Evolutionary conservation across 129 eudicot species (phyloP).

Genomic region (Lactuca saligna): DNA sequence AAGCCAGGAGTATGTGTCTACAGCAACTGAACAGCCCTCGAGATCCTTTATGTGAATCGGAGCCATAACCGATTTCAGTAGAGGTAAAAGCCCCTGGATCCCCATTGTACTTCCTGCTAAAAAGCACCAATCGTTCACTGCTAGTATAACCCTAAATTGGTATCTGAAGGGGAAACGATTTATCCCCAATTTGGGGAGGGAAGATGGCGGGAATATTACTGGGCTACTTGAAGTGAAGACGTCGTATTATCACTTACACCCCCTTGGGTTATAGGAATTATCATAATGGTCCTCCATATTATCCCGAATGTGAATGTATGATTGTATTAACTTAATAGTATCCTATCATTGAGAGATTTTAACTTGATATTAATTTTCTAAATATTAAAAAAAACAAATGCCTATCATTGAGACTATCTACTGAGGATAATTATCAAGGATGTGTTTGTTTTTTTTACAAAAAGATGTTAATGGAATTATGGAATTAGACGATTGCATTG

Average conservation of each 20-base stretch:
- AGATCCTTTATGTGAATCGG: slow-evolving; percentile 83
- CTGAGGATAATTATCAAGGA: too few relatives aligned
- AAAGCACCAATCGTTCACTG: neutral
- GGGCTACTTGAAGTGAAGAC: slow-evolving; percentile 12
- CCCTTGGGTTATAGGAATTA: neutral
- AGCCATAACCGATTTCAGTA: slow-evolving; percentile 79
- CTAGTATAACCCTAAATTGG: slow-evolving; percentile 23
- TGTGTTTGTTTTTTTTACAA: neutral
- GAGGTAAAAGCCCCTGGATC: slow-evolving; percentile 85
- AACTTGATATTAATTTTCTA: too few relatives aligned
- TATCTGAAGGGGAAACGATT: slow-evolving; percentile 14
- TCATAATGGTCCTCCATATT: neutral
- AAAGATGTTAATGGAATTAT: neutral
- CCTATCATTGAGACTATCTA: too few relatives aligned
- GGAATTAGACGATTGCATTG: too few relatives aligned
- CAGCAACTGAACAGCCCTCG: slow-evolving; percentile 77
- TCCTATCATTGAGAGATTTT: too few relatives aligned
- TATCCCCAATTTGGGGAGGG: slow-evolving; percentile 16
- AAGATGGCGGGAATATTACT: slow-evolving; percentile 32
- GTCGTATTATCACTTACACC: neutral
- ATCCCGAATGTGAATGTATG: neutral
- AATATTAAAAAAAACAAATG: too few relatives aligned
- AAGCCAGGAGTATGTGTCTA: slow-evolving; percentile 97
- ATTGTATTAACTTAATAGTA: neutral
- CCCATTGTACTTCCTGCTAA: slow-evolving; percentile 48